phyloP scores from a whole-genome alignment of 2,329 filamentous ascomycete genomes.

The Neonectria ditissima region DNA sequence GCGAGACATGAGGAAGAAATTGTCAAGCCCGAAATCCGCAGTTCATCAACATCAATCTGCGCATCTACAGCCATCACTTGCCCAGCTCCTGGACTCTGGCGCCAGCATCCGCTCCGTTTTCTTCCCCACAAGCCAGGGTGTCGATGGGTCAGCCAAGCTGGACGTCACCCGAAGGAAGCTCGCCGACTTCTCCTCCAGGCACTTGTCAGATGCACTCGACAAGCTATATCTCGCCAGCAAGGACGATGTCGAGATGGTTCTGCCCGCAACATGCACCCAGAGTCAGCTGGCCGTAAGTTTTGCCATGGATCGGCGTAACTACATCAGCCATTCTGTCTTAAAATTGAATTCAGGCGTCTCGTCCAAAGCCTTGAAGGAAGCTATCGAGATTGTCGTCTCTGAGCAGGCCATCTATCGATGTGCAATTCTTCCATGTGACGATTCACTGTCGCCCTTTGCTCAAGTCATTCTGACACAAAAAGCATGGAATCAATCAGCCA shows the following conservation, averaged over 20 bases:
- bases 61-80: background rate
- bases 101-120: background rate
- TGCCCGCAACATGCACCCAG: constrained; percentile 50
- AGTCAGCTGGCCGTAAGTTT: constrained; percentile 52
- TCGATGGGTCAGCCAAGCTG: background rate
- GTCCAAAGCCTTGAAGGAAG: constrained; percentile 37
- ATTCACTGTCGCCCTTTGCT: constrained; percentile 50
- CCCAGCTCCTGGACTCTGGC: background rate
- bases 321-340: background rate
- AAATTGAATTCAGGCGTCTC: constrained; percentile 40
- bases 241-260: constrained; percentile 42
- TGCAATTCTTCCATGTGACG: constrained; percentile 48
- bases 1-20: background rate
- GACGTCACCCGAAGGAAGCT: background rate
- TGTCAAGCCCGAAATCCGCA: background rate
- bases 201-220: background rate
- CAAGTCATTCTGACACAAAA: constrained; percentile 45
- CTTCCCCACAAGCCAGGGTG: background rate
- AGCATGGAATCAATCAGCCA: constrained; percentile 15
- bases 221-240: background rate
- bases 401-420: constrained; percentile 49
- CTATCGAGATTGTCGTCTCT: constrained; percentile 41
- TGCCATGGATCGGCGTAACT: constrained; percentile 35
- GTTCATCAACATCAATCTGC: background rate
- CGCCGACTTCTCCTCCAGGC: background rate